Conservation (phyloP, 139 green algal species). For the Coccomyxa sp. region DNA sequence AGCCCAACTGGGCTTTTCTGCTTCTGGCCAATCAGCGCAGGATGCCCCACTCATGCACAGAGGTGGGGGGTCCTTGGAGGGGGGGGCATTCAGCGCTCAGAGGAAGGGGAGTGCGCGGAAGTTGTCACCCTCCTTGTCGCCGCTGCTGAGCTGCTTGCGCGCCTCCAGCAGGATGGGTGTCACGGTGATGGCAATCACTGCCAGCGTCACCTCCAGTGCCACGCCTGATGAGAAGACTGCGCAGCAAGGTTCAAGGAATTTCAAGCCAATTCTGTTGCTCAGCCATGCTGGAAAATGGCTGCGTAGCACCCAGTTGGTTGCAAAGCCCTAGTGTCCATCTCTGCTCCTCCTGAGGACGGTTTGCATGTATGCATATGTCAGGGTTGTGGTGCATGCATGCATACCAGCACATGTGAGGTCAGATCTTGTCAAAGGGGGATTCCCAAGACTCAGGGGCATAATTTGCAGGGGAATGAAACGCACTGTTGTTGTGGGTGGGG, state of each 20-base stretch:
- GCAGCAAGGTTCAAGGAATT: not conserved
- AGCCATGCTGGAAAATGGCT: too few relatives aligned
- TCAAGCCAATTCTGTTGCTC: too few relatives aligned
- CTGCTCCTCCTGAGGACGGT: too few relatives aligned
- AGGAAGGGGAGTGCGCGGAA: conserved; percentile 21
- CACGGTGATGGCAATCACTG: conserved; percentile 58
- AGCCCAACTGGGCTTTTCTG: too few relatives aligned
- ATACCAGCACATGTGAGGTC: too few relatives aligned
- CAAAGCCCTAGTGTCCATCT: too few relatives aligned
- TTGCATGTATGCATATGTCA: too few relatives aligned
- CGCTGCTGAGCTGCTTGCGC: conserved; percentile 14
- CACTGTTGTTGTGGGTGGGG: conserved; percentile 63
- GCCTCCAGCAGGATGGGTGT: conserved; percentile 74
- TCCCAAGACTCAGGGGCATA: not conserved
- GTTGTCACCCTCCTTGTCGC: conserved; percentile 16
- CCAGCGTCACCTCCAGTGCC: conserved; percentile 59
- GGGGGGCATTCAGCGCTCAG: not conserved
- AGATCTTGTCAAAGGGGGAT: not conserved
- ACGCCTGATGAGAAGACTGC: conserved; percentile 80
- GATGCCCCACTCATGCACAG: too few relatives aligned
- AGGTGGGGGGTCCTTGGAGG: not conserved
- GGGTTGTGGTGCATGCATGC: too few relatives aligned
- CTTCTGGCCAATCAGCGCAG: too few relatives aligned
- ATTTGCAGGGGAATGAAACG: not conserved
- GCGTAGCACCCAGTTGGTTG: not conserved